These are phyloP conservation scores for Ophiocordyceps australis DNA, from an alignment of 2,329 filamentous ascomycete species.

Conservation along the genomic window DNA sequence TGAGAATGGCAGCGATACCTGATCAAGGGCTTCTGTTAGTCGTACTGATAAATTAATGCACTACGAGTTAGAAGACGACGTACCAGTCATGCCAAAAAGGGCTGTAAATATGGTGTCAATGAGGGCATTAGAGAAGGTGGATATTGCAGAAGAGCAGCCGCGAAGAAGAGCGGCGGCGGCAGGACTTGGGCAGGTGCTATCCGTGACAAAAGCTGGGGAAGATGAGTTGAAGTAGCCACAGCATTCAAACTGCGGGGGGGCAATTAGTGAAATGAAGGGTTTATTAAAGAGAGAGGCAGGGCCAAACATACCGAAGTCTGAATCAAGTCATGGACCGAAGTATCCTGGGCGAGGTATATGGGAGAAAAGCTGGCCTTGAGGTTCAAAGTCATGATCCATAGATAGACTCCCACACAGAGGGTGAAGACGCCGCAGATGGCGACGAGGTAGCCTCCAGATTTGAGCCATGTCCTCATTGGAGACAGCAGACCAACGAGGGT, in stretches of 20 bases:
- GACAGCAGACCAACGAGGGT: conserved; percentile 57
- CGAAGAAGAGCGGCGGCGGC: conserved; percentile 50
- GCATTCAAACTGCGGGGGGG: conserved; percentile 47
- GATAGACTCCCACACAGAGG: conserved; percentile 42
- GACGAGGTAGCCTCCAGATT: conserved; percentile 46
- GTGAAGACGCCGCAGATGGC: conserved; percentile 45
- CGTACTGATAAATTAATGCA: too few relatives aligned
- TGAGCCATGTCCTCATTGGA: conserved; percentile 50
- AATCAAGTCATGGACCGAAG: conserved; percentile 45
- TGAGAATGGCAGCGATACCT: conserved; percentile 46
- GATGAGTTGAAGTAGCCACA: conserved; percentile 65
- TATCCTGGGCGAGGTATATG: conserved; percentile 41
- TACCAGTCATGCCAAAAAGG: conserved; percentile 61
- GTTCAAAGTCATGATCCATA: conserved; percentile 58
- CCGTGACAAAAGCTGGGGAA: conserved; percentile 52
- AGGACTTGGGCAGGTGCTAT: conserved; percentile 49
- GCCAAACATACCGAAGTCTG: conserved; percentile 41
- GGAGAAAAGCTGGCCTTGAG: conserved; percentile 42
- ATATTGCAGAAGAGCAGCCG: conserved; percentile 52
- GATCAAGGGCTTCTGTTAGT: neutral
- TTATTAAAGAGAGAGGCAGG: neutral
- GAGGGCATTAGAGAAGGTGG: conserved; percentile 50
- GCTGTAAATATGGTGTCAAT: conserved; percentile 64
- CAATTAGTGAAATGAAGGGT: neutral
- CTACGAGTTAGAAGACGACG: too few relatives aligned